A percentile compares a stretch with the other conserved stretches of the same genome.
These are phyloP conservation scores for Wilcoxina mikolae DNA, from an alignment of 495 filamentous ascomycete genomes.

Conservation along the genomic window DNA sequence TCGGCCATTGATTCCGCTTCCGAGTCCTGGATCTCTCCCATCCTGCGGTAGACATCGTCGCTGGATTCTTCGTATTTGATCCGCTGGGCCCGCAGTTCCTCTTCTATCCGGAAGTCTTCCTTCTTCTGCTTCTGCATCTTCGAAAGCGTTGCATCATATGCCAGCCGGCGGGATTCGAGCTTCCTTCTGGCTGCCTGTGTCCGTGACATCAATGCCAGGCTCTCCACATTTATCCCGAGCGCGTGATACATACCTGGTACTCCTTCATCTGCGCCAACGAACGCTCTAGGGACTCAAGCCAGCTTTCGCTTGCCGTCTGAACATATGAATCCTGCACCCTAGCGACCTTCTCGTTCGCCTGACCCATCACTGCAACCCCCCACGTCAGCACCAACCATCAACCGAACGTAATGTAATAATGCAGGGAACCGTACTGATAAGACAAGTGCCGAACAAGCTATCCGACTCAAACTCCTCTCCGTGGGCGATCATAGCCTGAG, in stretches of 20 bases:
- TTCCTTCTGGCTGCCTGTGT: constrained; percentile 72
- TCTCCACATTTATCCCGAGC: too few species aligned
- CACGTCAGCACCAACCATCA: not conserved
- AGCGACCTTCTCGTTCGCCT: constrained; percentile 75
- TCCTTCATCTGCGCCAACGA: constrained; percentile 94
- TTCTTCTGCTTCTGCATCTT: constrained; percentile 92
- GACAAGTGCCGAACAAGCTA: constrained; percentile 83
- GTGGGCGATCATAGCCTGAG: constrained; percentile 75
- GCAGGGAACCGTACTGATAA: constrained; percentile 49
- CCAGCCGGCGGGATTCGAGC: constrained; percentile 76
- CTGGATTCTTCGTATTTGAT: constrained; percentile 93
- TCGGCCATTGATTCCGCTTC: constrained; percentile 75
- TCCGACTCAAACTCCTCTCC: constrained; percentile 87
- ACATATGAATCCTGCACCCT: constrained; percentile 77
- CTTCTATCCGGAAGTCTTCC: constrained; percentile 85
- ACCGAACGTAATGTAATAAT: not conserved
- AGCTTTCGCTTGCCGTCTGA: constrained; percentile 63
- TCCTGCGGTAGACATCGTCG: constrained; percentile 81
- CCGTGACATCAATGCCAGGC: not conserved
- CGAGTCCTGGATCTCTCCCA: constrained; percentile 92
- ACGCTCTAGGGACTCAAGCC: constrained; percentile 83
- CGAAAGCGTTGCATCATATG: constrained; percentile 75
- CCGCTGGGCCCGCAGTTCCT: constrained; percentile 81
- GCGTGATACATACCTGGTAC: constrained; percentile 55
- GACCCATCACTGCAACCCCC: constrained; percentile 48